Evolutionary conservation across 768 basidiomycete species (phyloP).

Genomic region (Calocera viscosa): DNA sequence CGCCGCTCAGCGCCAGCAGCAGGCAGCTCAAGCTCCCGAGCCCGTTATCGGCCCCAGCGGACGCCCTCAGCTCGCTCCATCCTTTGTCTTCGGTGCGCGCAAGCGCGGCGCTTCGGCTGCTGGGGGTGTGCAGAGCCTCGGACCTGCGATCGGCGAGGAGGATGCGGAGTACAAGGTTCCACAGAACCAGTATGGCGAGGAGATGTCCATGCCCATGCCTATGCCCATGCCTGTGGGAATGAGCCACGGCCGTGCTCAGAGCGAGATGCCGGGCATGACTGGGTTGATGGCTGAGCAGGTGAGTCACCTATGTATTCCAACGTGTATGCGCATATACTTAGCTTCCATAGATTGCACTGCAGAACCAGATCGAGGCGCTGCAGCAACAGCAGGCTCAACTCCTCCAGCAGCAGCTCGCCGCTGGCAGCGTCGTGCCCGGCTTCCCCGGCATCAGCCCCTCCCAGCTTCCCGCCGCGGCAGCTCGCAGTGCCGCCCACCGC

Average conservation of each 20-base stretch:
- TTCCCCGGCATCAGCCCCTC: conserved; percentile 45
- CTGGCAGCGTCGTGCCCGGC: conserved; percentile 59
- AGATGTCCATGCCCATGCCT: not conserved
- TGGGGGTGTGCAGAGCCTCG: conserved; percentile 37
- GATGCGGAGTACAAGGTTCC: conserved; percentile 75
- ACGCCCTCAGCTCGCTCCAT: conserved; percentile 80
- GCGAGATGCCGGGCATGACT: conserved; percentile 45
- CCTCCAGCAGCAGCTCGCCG: conserved; percentile 81
- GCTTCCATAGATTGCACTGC: conserved; percentile 58
- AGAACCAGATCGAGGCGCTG: conserved; percentile 78
- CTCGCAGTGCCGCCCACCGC: conserved; percentile 46
- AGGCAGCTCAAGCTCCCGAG: conserved; percentile 36
- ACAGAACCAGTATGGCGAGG: conserved; percentile 31
- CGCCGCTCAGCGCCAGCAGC: conserved; percentile 50
- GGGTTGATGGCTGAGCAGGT: conserved; percentile 97
- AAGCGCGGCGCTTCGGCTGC: conserved; percentile 24
- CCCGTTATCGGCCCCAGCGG: conserved; percentile 58
- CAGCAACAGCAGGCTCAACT: conserved; percentile 85
- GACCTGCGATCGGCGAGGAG: conserved; percentile 67
- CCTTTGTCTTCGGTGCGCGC: conserved; percentile 75
- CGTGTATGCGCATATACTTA: not conserved
- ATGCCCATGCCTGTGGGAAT: conserved; percentile 34
- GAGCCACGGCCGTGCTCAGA: conserved; percentile 30
- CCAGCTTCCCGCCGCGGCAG: conserved; percentile 37
- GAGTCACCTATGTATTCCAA: conserved; percentile 15